Base-by-base conservation (phyloP, 1,284 basidiomycete species). In the Hymenochaete sp. region DNA sequence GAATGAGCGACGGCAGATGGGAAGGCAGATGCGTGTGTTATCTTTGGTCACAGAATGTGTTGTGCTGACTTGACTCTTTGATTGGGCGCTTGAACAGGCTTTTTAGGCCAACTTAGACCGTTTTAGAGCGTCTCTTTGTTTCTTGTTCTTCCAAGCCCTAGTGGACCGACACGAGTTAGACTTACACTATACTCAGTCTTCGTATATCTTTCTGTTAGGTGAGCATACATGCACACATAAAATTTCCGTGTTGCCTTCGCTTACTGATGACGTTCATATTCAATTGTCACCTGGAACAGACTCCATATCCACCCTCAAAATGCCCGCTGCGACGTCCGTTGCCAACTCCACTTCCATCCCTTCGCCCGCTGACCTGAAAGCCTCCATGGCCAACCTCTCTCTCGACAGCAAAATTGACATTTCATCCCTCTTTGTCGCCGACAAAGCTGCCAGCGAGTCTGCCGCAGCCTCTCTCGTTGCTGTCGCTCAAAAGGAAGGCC, bases 401-500 rank as follows among this genome's bases (percentile, higher is more conserved):
- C n/a, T n/a, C n/a, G 47, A 52, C 42, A 69, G 68, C 45, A 71
- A 73, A 48, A 62, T 82, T 53, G 78, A 86, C 61, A 63, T 82
- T 52, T 58, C 79, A 38, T 62, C 77, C 49, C 78, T 89, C 54
- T 84, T 88, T 57, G 73, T 70, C 54, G 66, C 79, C 55, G 86
- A 88, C 68, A 86, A 85, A 66, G 70, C 78, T 51, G 67, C 77
- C 48, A 83, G 86, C 60, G 75, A 78, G 41, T 68, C 80, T 49
- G 80, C 88, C 35, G 80, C 77, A 53, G 67, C 76, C 56, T 71
- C 79, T 46, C 76, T 97, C 56, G 82, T 78, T 56, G 73, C 79
- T 48, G 67, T 77, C 60, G 78, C 77, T 57, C 79, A 89, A 80
- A 87, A 87, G 68, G 80, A 93, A 55, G 93, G 93, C 61, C 85